Evolutionary conservation across 305 asterid species (phyloP).

Genomic region (Solanum hybrid): DNA sequence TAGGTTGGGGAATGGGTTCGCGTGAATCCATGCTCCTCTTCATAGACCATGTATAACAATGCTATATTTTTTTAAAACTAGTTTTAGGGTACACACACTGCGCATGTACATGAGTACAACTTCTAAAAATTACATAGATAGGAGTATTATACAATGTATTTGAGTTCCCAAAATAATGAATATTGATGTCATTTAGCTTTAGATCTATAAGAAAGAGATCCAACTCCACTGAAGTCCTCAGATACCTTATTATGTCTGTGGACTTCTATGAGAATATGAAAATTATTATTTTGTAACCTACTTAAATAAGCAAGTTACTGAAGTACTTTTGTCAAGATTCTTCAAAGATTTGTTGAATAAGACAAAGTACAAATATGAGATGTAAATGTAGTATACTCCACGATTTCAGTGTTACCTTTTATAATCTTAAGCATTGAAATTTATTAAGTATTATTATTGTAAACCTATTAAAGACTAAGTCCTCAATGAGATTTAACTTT

Average conservation of each 20-base stretch:
- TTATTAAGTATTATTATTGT: background rate
- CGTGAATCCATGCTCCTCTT: background rate
- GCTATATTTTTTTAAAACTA: background rate
- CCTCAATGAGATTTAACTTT: background rate
- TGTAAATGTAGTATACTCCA: background rate
- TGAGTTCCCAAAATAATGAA: background rate
- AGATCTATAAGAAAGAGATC: background rate
- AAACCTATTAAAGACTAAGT: background rate
- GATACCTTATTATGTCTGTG: background rate
- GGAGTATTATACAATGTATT: background rate
- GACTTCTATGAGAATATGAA: background rate
- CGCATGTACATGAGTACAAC: background rate
- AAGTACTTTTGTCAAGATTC: background rate
- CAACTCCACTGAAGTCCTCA: background rate
- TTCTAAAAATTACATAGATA: background rate
- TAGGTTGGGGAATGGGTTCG: background rate
- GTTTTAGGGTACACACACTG: background rate
- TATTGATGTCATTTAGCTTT: background rate
- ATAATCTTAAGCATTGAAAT: background rate
- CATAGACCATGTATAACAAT: background rate
- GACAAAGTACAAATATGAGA: background rate
- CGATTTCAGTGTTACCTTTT: background rate
- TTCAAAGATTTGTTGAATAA: background rate
- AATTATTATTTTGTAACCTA: background rate
- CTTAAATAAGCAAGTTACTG: background rate